Base-by-base conservation (phyloP, 2,329 filamentous ascomycete genomes). In the Westerdykella aurantiaca region DNA sequence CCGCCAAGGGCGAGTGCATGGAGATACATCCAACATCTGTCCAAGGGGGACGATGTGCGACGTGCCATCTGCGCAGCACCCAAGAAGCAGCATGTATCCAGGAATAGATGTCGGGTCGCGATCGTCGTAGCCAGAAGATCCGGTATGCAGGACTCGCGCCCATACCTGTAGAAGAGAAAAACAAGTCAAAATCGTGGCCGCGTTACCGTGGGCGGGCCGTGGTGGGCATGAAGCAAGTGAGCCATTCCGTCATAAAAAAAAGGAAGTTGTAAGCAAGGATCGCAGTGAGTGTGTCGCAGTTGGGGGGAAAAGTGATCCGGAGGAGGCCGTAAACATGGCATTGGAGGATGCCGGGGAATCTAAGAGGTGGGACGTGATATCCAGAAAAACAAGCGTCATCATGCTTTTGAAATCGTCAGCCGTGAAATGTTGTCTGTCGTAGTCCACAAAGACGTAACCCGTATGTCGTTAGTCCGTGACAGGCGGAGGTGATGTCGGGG, bases 281-380 rank as follows among this genome's bases (percentile, higher is more conserved):
- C 22, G n/a, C 17, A 40, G 33, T 11, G 33, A 35, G 33, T 6
- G 33, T 35, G 10, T 10, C 6, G 33, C 13, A 44, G 22, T 35
- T 35, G 33, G 33, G 17, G 2, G 45, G 49, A 55, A 62, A 51
- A 35, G n/a, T n/a, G 37, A 38, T 55, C 53, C 52, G 42, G 51
- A 46, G 45, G 42, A 42, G 48, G 51, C 59, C 60, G 53, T 59
- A 47, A 63, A 66, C 60, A 50, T 63, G 56, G 60, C 60, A 49
- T 64, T 53, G 6, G 3, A 48, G 43, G 55, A 61, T 57, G 60
- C 61, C 60, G 61, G 63, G 61, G 58, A 66, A 66, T 66, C 62
- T 62, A 62, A 62, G 50, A 37, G 37, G 18, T 42, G 47, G 57
- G 56, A 57, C 50, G 54, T 57, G 48, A 45, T 51, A 53, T 49